Base-by-base conservation (phyloP, 2,329 filamentous ascomycete genomes). In the Coniochaeta pulveracea region DNA sequence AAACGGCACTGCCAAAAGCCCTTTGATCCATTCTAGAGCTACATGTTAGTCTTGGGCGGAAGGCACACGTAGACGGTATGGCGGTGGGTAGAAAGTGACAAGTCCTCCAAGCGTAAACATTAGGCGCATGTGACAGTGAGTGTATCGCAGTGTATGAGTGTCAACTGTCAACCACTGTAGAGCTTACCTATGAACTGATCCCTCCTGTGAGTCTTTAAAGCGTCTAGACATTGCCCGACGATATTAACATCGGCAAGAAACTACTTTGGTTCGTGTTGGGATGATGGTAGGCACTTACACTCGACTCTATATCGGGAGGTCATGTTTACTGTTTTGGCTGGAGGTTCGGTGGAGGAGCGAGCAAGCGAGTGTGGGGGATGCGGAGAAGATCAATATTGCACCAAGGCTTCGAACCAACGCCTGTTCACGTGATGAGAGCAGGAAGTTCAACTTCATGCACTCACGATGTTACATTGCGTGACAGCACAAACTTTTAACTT, bases 1-100 rank as follows among this genome's bases (percentile, higher is more conserved):
- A 52, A 98, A 98, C 0, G 91, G 91, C 1, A 96, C 89, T 2
- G 91, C 91, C 10, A 96, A 66, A 4, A 96, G 72, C 24, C 81
- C 84, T 61, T 98, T 96, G 66, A 96, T 85, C 89, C 89, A 96
- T 80, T 94, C 85, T 76, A 28, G 7, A 18, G 19, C 23, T 24
- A n/a, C 22, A 24, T 24, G 22, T 24, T 9, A 16, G 17, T 10
- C 10, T 17, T 14, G 27, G n/a, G n/a, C n/a, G n/a, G n/a, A n/a
- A n/a, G n/a, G n/a, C n/a, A n/a, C n/a, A n/a, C n/a, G n/a, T n/a
- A n/a, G n/a, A n/a, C n/a, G n/a, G n/a, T n/a, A n/a, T n/a, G n/a
- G n/a, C n/a, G n/a, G n/a, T n/a, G n/a, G n/a, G n/a, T n/a, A n/a
- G n/a, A n/a, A n/a, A n/a, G n/a, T n/a, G n/a, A n/a, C n/a, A n/a